Conservation (phyloP, 2,329 filamentous ascomycete species). For the Chalaropsis thielavioides region DNA sequence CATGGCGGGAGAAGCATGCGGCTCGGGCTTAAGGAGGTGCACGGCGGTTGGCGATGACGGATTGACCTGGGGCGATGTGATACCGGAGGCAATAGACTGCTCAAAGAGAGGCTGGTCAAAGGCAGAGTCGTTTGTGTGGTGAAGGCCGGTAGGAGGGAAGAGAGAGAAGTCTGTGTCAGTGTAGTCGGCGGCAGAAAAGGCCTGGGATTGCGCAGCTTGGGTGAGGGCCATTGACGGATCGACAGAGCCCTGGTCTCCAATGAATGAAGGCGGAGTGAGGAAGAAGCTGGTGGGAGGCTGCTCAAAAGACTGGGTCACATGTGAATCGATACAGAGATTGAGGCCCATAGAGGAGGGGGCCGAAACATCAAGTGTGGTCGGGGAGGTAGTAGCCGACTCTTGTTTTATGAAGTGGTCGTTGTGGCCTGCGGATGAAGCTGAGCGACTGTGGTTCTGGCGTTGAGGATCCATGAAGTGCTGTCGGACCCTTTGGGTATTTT, state of each 20-base stretch:
- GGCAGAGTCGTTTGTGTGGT: constrained; percentile 37
- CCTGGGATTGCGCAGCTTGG: constrained; percentile 26
- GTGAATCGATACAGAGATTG: constrained; percentile 42
- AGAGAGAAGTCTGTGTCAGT: constrained; percentile 49
- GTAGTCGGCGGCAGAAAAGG: constrained; percentile 26
- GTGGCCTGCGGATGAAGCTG: constrained; percentile 46
- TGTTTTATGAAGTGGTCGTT: constrained; percentile 53
- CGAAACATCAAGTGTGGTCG: constrained; percentile 38
- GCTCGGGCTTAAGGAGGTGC: constrained; percentile 38
- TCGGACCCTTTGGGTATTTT: not conserved
- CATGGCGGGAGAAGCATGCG: constrained; percentile 38
- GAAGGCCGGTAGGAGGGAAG: constrained; percentile 38
- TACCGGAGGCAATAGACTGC: constrained; percentile 32
- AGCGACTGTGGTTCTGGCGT: constrained; percentile 32
- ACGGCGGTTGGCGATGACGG: constrained; percentile 41
- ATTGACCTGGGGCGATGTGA: constrained; percentile 41
- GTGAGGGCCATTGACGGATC: constrained; percentile 29
- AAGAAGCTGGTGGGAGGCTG: constrained; percentile 24
- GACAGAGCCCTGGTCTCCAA: constrained; percentile 30
- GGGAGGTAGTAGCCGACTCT: constrained; percentile 26
- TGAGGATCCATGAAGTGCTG: constrained; percentile 29
- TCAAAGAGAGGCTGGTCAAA: constrained; percentile 50
- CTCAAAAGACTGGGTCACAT: constrained; percentile 20
- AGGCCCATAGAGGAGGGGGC: constrained; percentile 38
- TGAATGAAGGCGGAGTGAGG: constrained; percentile 30